A percentile compares a stretch with the other conserved stretches of the same genome.
Evolutionary conservation across 768 basidiomycete genomes (phyloP).

Genomic region (Psilocybe azurescens): DNA sequence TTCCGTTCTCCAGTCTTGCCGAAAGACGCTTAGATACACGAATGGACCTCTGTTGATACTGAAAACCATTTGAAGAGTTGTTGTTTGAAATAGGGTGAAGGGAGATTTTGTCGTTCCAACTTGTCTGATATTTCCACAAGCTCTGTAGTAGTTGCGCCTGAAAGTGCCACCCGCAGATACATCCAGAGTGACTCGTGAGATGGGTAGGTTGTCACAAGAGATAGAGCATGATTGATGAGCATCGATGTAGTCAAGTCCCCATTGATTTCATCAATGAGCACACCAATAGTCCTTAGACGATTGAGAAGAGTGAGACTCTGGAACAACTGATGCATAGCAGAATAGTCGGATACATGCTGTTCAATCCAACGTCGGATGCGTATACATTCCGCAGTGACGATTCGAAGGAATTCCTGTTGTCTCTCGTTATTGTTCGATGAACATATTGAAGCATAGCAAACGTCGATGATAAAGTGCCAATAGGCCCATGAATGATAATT

Average conservation of each 20-base stretch:
- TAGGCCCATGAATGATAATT: conserved; percentile 81
- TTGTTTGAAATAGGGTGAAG: neutral
- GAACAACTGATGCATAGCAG: conserved; percentile 62
- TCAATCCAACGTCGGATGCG: conserved; percentile 58
- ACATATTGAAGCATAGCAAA: conserved; percentile 29
- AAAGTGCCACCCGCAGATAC: conserved; percentile 47
- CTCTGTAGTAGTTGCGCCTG: neutral
- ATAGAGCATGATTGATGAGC: conserved; percentile 47
- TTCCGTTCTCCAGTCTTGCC: too few relatives aligned
- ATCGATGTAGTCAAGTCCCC: conserved; percentile 15
- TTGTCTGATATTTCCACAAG: conserved; percentile 11
- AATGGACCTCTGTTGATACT: neutral
- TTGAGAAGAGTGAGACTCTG: conserved; percentile 38
- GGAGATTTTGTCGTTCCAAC: neutral
- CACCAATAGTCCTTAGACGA: conserved; percentile 15
- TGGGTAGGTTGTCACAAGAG: conserved; percentile 56
- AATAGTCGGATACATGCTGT: conserved; percentile 70
- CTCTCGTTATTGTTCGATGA: conserved; percentile 21
- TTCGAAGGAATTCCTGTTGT: conserved; percentile 27
- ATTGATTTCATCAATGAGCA: conserved; percentile 6
- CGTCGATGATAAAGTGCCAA: conserved; percentile 53
- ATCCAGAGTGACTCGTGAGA: conserved; percentile 69
- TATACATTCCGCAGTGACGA: conserved; percentile 45
- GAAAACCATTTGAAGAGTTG: conserved; percentile 13
- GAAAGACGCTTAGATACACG: too few relatives aligned